phyloP scores from a whole-genome alignment of 2,329 filamentous ascomycete genomes.

The Fusarium domesticum region DNA sequence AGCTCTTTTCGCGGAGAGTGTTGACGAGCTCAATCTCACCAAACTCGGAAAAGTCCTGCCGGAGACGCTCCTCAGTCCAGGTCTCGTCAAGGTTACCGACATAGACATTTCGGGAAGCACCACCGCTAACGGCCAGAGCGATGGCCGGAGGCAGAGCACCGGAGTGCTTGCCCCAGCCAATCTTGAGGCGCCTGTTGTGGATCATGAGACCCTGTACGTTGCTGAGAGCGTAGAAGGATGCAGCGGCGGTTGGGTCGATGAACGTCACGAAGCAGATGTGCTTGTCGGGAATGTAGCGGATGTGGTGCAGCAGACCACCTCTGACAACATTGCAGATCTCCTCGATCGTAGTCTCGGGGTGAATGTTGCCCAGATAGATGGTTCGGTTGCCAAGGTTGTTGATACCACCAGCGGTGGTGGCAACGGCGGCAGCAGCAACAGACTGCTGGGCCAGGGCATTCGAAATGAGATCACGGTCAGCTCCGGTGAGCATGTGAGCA shows the following conservation, averaged over 20 bases:
- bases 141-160: conserved; percentile 94
- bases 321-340: conserved; percentile 99
- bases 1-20: conserved; percentile 95
- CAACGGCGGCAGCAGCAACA: conserved; percentile 92
- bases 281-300: conserved; percentile 99
- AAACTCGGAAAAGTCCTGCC: conserved; percentile 95
- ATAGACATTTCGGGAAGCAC: conserved; percentile 97
- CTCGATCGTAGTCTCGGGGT: conserved; percentile 97
- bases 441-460: conserved; percentile 96
- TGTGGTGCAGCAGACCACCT: conserved; percentile 92
- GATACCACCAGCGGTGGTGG: conserved; percentile 92
- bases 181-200: conserved; percentile 95
- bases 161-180: conserved; percentile 99
- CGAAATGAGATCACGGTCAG: conserved; percentile 93
- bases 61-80: conserved; percentile 92
- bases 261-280: conserved; percentile 99
- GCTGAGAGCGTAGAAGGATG: conserved; percentile 95
- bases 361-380: conserved; percentile 97
- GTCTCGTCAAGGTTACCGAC: conserved; percentile 96
- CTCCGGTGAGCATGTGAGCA: conserved; percentile 91
- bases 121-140: conserved; percentile 90
- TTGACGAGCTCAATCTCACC: conserved; percentile 98
- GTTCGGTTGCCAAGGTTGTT: conserved; percentile 97
- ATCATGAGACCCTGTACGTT: conserved; percentile 99
- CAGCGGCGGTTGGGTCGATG: conserved; percentile 95